Conservation (phyloP, 441 rosid genomes). For the Brassica balearica region DNA sequence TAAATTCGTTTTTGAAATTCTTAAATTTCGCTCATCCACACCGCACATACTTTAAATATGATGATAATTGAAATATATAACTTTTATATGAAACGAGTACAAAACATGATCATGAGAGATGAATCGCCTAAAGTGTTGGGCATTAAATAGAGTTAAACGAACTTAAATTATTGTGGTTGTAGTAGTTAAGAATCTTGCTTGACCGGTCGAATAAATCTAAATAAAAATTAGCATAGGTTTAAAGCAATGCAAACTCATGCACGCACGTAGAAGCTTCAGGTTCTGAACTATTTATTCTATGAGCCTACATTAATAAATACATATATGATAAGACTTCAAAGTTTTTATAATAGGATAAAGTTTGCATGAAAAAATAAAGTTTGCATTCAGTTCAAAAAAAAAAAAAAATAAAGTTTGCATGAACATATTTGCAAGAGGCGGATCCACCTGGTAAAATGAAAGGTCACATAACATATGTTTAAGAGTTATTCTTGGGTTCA, state of each 20-base stretch:
- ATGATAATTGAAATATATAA: not conserved
- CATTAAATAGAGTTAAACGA: not conserved
- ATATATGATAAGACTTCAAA: not conserved
- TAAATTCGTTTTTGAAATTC: not conserved
- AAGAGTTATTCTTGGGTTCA: no score
- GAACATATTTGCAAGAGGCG: no score
- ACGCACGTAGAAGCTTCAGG: slow-evolving; percentile 39
- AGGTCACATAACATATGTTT: no score
- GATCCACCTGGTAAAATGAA: no score
- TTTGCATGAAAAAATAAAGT: no score
- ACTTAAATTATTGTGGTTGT: not conserved
- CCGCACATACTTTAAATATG: not conserved
- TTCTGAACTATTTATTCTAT: not conserved
- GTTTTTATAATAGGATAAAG: no score
- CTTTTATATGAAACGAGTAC: slow-evolving; percentile 3
- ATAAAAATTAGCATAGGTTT: slow-evolving; percentile 1
- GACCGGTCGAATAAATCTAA: slow-evolving; percentile 37
- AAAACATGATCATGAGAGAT: not conserved
- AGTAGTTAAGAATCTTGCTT: slow-evolving; percentile 13
- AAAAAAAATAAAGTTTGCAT: no score
- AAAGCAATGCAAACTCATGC: slow-evolving; percentile 6
- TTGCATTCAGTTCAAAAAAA: no score
- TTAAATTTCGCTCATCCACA: not conserved
- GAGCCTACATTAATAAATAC: not conserved
- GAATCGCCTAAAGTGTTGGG: slow-evolving; percentile 2